These are phyloP conservation scores for Sclerotinia borealis DNA, from an alignment of 2,329 filamentous ascomycete species.

Conservation along the genomic window DNA sequence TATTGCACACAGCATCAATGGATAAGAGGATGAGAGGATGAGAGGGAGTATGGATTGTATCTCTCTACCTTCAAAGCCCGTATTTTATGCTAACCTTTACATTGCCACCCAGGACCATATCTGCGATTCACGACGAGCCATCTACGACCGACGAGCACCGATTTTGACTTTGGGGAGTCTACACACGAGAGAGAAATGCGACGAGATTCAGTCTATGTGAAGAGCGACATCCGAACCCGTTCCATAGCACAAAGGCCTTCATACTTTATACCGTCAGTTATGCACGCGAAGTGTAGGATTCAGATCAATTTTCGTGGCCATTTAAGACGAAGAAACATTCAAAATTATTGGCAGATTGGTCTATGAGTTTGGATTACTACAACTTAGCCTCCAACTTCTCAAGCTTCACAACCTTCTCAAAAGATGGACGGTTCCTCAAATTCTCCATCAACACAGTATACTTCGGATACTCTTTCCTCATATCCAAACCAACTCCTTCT, in stretches of 20 bases:
- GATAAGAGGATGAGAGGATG: too few relatives aligned
- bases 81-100: background rate
- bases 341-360: background rate
- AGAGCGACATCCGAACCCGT: background rate
- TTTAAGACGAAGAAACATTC: background rate
- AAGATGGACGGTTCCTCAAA: slow-evolving; percentile 6
- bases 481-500: slow-evolving; percentile 15
- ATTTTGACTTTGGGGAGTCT: background rate
- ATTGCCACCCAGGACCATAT: background rate
- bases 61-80: background rate
- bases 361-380: background rate
- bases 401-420: background rate
- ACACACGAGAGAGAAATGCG: background rate
- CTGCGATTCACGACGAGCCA: background rate
- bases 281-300: background rate
- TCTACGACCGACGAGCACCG: background rate
- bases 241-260: background rate
- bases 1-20: too few relatives aligned
- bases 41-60: too few relatives aligned
- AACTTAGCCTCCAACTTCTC: background rate
- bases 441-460: slow-evolving; percentile 19
- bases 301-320: background rate
- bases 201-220: background rate
- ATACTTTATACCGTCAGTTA: too few relatives aligned
- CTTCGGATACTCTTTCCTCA: slow-evolving; percentile 22